Evolutionary conservation across 1,284 basidiomycete species (phyloP).

Genomic region (Cystobasidium sp.): DNA sequence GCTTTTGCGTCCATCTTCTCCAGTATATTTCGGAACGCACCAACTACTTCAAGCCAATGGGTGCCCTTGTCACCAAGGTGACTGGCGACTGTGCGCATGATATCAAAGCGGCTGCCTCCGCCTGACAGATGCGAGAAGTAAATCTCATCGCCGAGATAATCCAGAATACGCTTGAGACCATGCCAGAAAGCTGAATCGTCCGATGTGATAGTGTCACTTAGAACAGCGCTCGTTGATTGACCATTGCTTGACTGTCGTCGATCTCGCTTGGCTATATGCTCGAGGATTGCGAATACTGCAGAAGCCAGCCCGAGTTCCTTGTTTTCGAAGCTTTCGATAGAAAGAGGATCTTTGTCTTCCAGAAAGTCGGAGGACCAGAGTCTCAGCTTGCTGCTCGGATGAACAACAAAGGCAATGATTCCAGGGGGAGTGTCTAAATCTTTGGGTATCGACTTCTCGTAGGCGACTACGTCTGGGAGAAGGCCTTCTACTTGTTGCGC

Average conservation of each 20-base stretch:
- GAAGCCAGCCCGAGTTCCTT: not conserved
- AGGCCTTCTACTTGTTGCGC: not conserved
- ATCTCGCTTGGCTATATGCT: slow-evolving; percentile 23
- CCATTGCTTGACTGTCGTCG: not conserved
- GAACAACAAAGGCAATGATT: slow-evolving; percentile 1
- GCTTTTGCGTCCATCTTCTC: slow-evolving; percentile 16
- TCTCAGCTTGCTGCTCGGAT: not conserved
- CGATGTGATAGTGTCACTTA: not conserved
- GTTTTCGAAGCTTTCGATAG: not conserved
- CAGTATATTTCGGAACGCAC: slow-evolving; percentile 38
- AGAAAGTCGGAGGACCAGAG: not conserved
- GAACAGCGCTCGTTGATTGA: not conserved
- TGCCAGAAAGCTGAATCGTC: slow-evolving; percentile 12
- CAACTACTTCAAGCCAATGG: slow-evolving; percentile 48
- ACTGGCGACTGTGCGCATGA: slow-evolving; percentile 47
- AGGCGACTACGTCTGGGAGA: slow-evolving; percentile 1
- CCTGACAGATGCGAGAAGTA: slow-evolving; percentile 7
- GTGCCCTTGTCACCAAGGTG: slow-evolving; percentile 50
- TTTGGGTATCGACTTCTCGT: not conserved
- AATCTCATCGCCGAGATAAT: slow-evolving; percentile 6
- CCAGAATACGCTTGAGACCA: slow-evolving; percentile 1
- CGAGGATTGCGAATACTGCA: slow-evolving; percentile 10
- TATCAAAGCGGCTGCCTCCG: slow-evolving; percentile 32
- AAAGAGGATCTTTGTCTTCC: not conserved
- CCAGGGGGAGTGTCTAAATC: slow-evolving; percentile 7